A percentile compares a stretch with the other conserved stretches of the same genome.
Evolutionary conservation across 2,329 filamentous ascomycete species (phyloP).

Genomic region (Fusarium zealandicum): DNA sequence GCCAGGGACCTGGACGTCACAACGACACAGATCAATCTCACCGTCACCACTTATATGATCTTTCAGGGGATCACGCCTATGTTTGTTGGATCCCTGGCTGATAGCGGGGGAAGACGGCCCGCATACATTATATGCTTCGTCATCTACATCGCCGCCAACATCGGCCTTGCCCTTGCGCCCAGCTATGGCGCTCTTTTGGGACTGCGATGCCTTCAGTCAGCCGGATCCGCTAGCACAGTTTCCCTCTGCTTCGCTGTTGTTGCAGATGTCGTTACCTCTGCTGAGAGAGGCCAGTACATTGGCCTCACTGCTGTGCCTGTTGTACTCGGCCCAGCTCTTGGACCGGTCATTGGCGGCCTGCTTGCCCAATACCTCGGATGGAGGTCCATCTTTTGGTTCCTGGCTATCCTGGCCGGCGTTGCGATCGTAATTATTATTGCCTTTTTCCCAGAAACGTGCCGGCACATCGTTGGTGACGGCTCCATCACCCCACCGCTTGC

Average conservation of each 20-base stretch:
- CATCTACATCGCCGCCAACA: conserved; percentile 61
- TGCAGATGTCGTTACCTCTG: conserved; percentile 67
- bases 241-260: conserved; percentile 66
- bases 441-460: conserved; percentile 63
- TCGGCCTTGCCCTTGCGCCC: conserved; percentile 59
- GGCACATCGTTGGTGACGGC: conserved; percentile 60
- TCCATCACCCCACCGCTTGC: conserved; percentile 51
- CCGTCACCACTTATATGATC: conserved; percentile 64
- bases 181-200: conserved; percentile 60
- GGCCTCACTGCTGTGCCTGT: conserved; percentile 58
- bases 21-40: conserved; percentile 55
- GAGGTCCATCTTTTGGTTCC: conserved; percentile 69
- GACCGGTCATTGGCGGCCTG: conserved; percentile 66
- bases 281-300: conserved; percentile 67
- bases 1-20: conserved; percentile 56
- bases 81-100: conserved; percentile 63
- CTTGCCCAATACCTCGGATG: conserved; percentile 65
- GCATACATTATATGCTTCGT: conserved; percentile 61
- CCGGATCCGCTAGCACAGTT: conserved; percentile 65
- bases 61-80: conserved; percentile 67
- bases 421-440: conserved; percentile 53
- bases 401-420: conserved; percentile 55
- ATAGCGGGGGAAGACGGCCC: conserved; percentile 60
- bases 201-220: conserved; percentile 63
- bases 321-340: conserved; percentile 57